Evolutionary conservation across 2,329 filamentous ascomycete species (phyloP).

Genomic region (Exophiala bonariae): DNA sequence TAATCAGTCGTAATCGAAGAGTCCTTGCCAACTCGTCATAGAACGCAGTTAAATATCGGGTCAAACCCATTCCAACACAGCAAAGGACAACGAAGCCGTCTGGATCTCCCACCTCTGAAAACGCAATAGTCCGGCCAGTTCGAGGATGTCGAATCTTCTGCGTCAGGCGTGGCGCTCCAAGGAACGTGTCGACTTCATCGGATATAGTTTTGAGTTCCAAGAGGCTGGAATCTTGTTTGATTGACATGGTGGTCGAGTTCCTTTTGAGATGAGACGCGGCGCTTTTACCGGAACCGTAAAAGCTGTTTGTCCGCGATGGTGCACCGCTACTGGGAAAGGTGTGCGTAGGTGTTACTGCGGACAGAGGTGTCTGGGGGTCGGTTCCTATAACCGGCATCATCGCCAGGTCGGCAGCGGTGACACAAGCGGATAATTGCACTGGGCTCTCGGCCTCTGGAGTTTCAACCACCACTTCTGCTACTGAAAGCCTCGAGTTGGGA

Average conservation of each 20-base stretch:
- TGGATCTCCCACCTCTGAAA: constrained; percentile 93
- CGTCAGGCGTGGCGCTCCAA: constrained; percentile 78
- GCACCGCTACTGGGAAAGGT: constrained; percentile 10
- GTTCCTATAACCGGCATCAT: constrained; percentile 21
- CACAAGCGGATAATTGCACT: constrained; percentile 15
- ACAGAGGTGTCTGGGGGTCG: constrained; percentile 3
- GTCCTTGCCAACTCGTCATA: constrained; percentile 94
- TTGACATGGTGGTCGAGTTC: constrained; percentile 9
- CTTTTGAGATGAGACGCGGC: constrained; percentile 12
- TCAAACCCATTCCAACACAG: constrained; percentile 96
- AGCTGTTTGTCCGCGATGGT: constrained; percentile 15
- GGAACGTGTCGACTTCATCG: constrained; percentile 79
- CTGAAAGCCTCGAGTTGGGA: constrained; percentile 25
- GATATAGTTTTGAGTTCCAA: constrained; percentile 82
- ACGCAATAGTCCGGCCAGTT: constrained; percentile 85
- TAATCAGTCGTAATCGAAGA: constrained; percentile 85
- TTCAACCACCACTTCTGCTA: constrained; percentile 24
- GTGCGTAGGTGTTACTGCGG: background rate
- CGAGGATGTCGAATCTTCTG: constrained; percentile 85
- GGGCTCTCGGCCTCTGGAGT: constrained; percentile 23
- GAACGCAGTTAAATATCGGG: constrained; percentile 92
- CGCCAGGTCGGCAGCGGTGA: constrained; percentile 20
- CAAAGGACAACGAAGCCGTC: constrained; percentile 91
- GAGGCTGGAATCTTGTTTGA: constrained; percentile 12
- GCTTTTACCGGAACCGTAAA: constrained; percentile 4